Evolutionary conservation across 2,329 filamentous ascomycete species (phyloP).

Genomic region (Stachybotrys echinatus): DNA sequence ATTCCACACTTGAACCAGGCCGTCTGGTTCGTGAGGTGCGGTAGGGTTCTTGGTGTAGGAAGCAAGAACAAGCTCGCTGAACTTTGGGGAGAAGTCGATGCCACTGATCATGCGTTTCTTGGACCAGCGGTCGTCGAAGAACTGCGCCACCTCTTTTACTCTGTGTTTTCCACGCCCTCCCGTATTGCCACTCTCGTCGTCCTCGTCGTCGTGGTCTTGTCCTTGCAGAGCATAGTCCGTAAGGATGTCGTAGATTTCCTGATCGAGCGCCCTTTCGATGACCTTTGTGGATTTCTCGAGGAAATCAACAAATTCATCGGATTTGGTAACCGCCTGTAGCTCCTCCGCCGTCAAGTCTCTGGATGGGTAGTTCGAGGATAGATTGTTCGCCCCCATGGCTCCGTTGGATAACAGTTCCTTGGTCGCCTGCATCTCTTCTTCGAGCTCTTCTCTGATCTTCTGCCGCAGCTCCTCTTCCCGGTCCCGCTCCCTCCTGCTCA

Average conservation of each 20-base stretch:
- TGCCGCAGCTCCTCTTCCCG: constrained; percentile 85
- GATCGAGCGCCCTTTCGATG: constrained; percentile 88
- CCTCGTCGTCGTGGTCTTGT: constrained; percentile 71
- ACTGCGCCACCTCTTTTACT: constrained; percentile 84
- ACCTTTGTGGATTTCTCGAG: constrained; percentile 95
- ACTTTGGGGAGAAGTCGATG: constrained; percentile 93
- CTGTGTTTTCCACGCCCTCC: constrained; percentile 67
- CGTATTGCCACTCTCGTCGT: constrained; percentile 67
- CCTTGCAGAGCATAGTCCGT: constrained; percentile 88
- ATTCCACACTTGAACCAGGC: constrained; percentile 95
- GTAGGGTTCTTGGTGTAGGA: constrained; percentile 97
- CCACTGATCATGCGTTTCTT: constrained; percentile 97
- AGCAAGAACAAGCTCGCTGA: constrained; percentile 85
- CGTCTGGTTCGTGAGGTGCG: constrained; percentile 88
- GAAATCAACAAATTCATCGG: constrained; percentile 91
- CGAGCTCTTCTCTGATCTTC: constrained; percentile 81
- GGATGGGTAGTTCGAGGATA: constrained; percentile 61
- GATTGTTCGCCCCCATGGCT: constrained; percentile 13
- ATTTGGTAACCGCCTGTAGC: constrained; percentile 82
- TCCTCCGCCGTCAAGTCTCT: constrained; percentile 80
- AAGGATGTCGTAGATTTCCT: constrained; percentile 87
- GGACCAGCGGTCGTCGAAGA: constrained; percentile 92
- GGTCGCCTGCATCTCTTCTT: constrained; percentile 79
- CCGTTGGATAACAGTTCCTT: constrained; percentile 53
- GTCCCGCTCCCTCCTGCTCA: constrained; percentile 74